A percentile compares a stretch with the other conserved stretches of the same genome.
These are phyloP conservation scores for Leccinellum luteum DNA, from an alignment of 768 basidiomycete species.

Conservation along the genomic window DNA sequence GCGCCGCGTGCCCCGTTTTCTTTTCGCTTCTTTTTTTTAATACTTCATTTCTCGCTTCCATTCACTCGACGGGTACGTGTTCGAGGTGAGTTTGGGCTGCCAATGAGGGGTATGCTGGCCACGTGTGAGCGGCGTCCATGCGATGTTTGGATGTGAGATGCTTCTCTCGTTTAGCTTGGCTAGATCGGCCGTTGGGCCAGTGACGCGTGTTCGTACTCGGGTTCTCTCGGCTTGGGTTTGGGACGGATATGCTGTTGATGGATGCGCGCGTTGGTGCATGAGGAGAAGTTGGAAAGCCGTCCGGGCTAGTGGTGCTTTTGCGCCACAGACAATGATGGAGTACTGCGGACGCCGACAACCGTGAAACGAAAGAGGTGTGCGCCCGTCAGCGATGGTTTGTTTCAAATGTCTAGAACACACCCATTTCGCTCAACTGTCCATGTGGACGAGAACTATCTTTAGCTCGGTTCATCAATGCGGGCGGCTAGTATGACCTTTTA, in stretches of 20 bases:
- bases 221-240: neutral
- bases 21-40: neutral
- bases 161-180: neutral
- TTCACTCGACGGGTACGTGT: constrained; percentile 1
- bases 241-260: neutral
- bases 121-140: neutral
- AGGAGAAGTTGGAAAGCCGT: neutral
- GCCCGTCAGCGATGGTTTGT: constrained; percentile 1
- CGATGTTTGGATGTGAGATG: neutral
- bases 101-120: neutral
- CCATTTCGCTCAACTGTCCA: neutral
- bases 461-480: neutral
- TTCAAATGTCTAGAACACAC: constrained; percentile 5
- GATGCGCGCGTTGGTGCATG: neutral
- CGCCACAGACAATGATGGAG: neutral
- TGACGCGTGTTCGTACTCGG: no score
- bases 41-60: neutral
- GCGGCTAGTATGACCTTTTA: neutral
- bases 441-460: neutral
- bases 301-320: neutral
- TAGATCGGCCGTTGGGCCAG: neutral
- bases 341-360: neutral
- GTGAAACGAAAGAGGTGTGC: neutral
- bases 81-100: neutral
- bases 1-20: neutral